These are phyloP conservation scores for Talaromyces pinophilus DNA, from an alignment of 2,329 filamentous ascomycete species.

Conservation along the genomic window DNA sequence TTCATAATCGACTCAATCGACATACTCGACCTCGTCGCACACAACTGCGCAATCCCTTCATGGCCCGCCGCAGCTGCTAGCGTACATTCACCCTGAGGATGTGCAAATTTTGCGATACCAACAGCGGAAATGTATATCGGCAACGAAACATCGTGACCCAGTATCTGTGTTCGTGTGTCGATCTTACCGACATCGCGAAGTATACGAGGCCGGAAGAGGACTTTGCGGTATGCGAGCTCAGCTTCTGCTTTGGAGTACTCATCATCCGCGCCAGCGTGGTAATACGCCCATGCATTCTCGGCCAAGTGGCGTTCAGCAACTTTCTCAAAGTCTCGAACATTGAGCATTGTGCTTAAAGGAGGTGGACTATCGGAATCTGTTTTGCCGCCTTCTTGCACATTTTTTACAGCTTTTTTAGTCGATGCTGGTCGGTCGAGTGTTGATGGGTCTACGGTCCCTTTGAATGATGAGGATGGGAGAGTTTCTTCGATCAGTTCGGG, in stretches of 20 bases:
- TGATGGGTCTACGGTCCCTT: constrained; percentile 26
- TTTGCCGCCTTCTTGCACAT: neutral
- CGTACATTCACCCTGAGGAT: constrained; percentile 47
- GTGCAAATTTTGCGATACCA: constrained; percentile 47
- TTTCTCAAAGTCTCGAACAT: constrained; percentile 42
- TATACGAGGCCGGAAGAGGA: constrained; percentile 52
- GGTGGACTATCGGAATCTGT: constrained; percentile 26
- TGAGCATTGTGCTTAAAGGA: constrained; percentile 37
- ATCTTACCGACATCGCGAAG: constrained; percentile 43
- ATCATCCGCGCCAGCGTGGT: constrained; percentile 54
- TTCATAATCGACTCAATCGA: constrained; percentile 43
- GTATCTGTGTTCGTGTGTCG: constrained; percentile 38
- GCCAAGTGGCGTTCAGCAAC: constrained; percentile 35
- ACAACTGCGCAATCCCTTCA: constrained; percentile 40
- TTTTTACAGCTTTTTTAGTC: neutral
- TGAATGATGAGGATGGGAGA: constrained; percentile 30
- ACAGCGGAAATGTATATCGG: constrained; percentile 47
- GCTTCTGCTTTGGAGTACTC: constrained; percentile 51
- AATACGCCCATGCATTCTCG: constrained; percentile 43
- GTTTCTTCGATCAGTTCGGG: constrained; percentile 34
- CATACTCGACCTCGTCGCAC: constrained; percentile 44
- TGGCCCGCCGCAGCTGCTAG: constrained; percentile 44
- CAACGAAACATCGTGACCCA: constrained; percentile 37
- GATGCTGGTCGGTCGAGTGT: constrained; percentile 27
- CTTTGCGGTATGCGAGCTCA: constrained; percentile 45